Evolutionary conservation across 495 filamentous ascomycete genomes (phyloP), one percentile per base, ranked within the genome.

Genomic region (Parathielavia appendiculata): DNA sequence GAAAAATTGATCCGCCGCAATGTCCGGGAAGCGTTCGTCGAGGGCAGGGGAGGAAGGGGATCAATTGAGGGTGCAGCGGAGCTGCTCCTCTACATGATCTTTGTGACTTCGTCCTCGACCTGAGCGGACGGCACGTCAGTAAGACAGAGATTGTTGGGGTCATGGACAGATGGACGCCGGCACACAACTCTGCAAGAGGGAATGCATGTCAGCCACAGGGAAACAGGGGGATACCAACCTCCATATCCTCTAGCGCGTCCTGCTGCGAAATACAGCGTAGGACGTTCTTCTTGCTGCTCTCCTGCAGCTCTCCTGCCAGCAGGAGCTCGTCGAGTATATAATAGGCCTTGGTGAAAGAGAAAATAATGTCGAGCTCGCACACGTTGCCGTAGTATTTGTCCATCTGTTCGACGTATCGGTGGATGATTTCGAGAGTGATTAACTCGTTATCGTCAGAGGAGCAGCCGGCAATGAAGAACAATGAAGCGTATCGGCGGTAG

Each of bases 361-460:
- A 98, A 60, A 98, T 95, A 75, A 98, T 77, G 81, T 98, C 93
- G 73, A 98, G 80, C 78, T 98, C 93, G 75, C 93, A 99, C 57
- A 99, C 93, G 75, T 99, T 99, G 72, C 93, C 93, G 71, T 99
- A 99, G 80, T 97, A 99, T 72, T 97, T 99, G 81, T 99, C 93
- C 93, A 97, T 99, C 76, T 97, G 93, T 73, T 99, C 93, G 50
- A 97, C 93, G 72, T 97, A 97, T 64, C 93, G 90, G 75, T 99
- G 93, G 49, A 99, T 92, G 70, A 97, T 90, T 72, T 99, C 93
- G 63, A 99, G 87, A 35, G 90, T 96, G 71, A 97, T 96, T 73
- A 99, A 78, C 69, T 99, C 93, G 77, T 99, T 99, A 69, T 97
- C 93, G 52, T 87, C 90, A 16, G 91, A 89, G 34, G 89, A 85